phyloP scores from a whole-genome alignment of 345 rosid species.

The Pugionium dolabratum region DNA sequence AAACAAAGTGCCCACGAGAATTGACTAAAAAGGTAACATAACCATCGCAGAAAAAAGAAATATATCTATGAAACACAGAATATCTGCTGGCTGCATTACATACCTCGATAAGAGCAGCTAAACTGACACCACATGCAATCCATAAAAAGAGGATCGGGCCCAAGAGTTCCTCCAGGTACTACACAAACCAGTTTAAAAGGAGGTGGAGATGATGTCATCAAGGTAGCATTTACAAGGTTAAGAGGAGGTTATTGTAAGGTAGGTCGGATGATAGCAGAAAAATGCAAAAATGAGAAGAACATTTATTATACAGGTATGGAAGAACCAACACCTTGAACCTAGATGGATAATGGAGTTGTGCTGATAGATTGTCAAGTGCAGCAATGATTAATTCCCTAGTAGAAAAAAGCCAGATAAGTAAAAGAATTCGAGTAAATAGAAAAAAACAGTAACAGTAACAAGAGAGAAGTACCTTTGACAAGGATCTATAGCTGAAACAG shows the following conservation, averaged over 20 bases:
- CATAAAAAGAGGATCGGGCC: slow-evolving; percentile 83
- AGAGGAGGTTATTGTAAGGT: slow-evolving; percentile 3
- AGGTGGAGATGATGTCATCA: slow-evolving; percentile 26
- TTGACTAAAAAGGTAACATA: slow-evolving; percentile 18
- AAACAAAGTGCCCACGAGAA: neutral
- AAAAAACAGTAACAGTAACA: slow-evolving; percentile 8
- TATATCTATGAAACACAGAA: slow-evolving; percentile 6
- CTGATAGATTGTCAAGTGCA: slow-evolving; percentile 71
- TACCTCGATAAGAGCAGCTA: slow-evolving; percentile 92
- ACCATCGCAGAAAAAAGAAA: slow-evolving; percentile 22
- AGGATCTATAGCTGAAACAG: slow-evolving; percentile 76
- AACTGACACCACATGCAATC: slow-evolving; percentile 85
- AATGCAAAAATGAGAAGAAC: neutral
- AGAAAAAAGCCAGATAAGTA: slow-evolving; percentile 34
- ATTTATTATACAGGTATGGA: slow-evolving; percentile 4
- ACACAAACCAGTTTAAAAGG: slow-evolving; percentile 31
- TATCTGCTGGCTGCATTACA: slow-evolving; percentile 14
- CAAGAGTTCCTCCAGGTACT: slow-evolving; percentile 88
- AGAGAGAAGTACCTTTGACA: slow-evolving; percentile 62
- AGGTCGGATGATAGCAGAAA: slow-evolving; percentile 2
- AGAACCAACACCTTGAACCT: slow-evolving; percentile 66
- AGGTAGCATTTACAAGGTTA: slow-evolving; percentile 14
- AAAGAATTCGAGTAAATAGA: slow-evolving; percentile 11
- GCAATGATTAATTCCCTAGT: slow-evolving; percentile 70
- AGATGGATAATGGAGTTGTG: slow-evolving; percentile 65